phyloP scores from a whole-genome alignment of 2,329 filamentous ascomycete species.

The Rugonectria rugulosa region DNA sequence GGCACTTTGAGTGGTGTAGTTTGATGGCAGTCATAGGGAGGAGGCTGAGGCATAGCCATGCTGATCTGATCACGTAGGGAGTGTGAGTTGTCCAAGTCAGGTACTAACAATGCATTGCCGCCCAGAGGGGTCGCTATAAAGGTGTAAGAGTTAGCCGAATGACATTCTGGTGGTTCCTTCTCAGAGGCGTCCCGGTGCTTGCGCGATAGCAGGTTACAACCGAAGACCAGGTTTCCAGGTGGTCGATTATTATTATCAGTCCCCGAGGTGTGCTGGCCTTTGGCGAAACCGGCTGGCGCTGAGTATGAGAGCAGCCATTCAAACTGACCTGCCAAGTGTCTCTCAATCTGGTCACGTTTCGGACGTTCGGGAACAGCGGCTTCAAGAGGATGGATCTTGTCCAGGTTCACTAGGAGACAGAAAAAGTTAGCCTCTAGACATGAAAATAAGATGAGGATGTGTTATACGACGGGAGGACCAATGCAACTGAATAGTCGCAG shows the following conservation, averaged over 20 bases:
- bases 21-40: conserved; percentile 32
- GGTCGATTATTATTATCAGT: conserved; percentile 21
- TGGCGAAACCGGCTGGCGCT: conserved; percentile 36
- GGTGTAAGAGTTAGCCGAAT: conserved; percentile 50
- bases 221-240: conserved; percentile 50
- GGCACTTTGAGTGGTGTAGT: conserved; percentile 39
- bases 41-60: conserved; percentile 38
- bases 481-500: neutral
- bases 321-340: conserved; percentile 58
- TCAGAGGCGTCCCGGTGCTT: conserved; percentile 35
- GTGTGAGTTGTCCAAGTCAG: conserved; percentile 28
- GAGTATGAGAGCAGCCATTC: conserved; percentile 57
- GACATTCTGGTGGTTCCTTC: conserved; percentile 22
- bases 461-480: neutral
- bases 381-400: conserved; percentile 35
- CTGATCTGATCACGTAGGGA: conserved; percentile 21
- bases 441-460: neutral
- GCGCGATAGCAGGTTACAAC: conserved; percentile 60
- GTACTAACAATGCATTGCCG: conserved; percentile 29
- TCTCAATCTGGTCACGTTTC: conserved; percentile 46
- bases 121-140: conserved; percentile 57
- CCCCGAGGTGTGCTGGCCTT: conserved; percentile 22
- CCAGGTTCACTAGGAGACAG: conserved; percentile 15
- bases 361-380: conserved; percentile 33
- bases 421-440: conserved; percentile 23